Base-by-base conservation (phyloP, 106 monocot genomes). In the Acorus gramineus region DNA sequence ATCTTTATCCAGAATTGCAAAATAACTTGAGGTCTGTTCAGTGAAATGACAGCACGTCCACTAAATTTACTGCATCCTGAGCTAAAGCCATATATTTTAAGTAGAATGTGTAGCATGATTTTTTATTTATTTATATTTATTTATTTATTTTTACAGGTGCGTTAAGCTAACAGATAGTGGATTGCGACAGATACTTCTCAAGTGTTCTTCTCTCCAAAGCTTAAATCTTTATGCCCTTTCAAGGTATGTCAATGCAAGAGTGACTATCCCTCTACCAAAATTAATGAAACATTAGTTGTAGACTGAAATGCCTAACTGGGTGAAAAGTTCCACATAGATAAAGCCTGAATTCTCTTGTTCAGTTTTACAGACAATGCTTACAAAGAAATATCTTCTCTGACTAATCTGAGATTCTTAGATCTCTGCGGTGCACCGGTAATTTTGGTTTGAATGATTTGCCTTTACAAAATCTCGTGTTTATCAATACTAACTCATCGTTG, bases 201-300 rank as follows among this genome's bases (percentile, higher is more conserved):
- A 76, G 57, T 86, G 94, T 66, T 63, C 60, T 73, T 68, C 56
- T 2, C 94, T 94, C 60, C 69, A 68, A 72, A 82, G 75, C 56
- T 80, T 94, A 76, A 94, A 94, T 66, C 81, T 94, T 55, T 94
- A 94, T 71, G 94, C 94, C 46, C 82, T 94, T 57, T 94, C 89
- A 53, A 89, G 82, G 94, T 86, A 71, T 49, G 48, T 28, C 57
- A 53, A 62, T 46, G 11, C 52, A 52, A 10, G 6, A 72, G 11
- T 11, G 9, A 46, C 11, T 28, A 28, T 28, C 1, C 28, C 28
- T 28, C 28, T 28, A 28, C 28, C 1, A 28, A 28, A 28, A 28
- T 28, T 28, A 28, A 28, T 28, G 28, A 28, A 28, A 28, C 1
- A 28, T 28, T 28, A 28, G 28, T 28, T 28, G 1, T 28, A 28